These are phyloP conservation scores for Fusarium luffae DNA, from an alignment of 2,329 filamentous ascomycete species.

Conservation along the genomic window DNA sequence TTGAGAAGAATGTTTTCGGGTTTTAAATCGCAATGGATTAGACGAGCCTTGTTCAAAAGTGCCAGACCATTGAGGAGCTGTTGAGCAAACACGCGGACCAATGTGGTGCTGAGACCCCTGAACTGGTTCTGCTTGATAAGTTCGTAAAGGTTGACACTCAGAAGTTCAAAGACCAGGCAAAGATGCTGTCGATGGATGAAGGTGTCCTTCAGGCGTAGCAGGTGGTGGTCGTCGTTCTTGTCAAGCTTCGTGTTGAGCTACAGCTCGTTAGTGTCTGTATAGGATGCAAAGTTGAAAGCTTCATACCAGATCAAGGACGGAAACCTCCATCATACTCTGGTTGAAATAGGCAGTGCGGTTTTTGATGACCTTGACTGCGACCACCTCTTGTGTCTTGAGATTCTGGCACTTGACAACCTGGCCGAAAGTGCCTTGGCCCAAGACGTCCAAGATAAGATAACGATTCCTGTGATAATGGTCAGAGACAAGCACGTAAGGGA, in stretches of 20 bases:
- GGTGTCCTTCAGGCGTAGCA: constrained; percentile 93
- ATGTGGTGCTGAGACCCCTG: constrained; percentile 92
- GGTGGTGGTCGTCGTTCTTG: constrained; percentile 98
- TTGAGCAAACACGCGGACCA: constrained; percentile 97
- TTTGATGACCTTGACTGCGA: constrained; percentile 99
- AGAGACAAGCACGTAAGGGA: constrained; percentile 11
- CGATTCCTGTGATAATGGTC: constrained; percentile 73
- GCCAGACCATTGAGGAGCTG: constrained; percentile 93
- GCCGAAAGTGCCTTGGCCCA: constrained; percentile 97
- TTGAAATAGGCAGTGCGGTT: constrained; percentile 99
- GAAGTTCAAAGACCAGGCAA: constrained; percentile 93
- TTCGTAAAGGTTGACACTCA: constrained; percentile 98
- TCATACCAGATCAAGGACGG: constrained; percentile 89
- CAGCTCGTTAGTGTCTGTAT: constrained; percentile 40
- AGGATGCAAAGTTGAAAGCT: not conserved
- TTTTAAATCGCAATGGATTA: constrained; percentile 98
- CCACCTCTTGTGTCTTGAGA: constrained; percentile 96
- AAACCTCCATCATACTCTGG: constrained; percentile 99
- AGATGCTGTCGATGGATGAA: constrained; percentile 98
- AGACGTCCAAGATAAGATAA: constrained; percentile 95
- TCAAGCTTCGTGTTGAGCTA: constrained; percentile 98
- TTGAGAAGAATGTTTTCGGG: constrained; percentile 98
- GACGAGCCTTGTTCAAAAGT: constrained; percentile 91
- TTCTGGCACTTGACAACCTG: constrained; percentile 99
- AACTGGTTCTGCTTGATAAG: constrained; percentile 99